Base-by-base conservation (phyloP, 495 filamentous ascomycete species). In the Xanthoparmelia taractica region DNA sequence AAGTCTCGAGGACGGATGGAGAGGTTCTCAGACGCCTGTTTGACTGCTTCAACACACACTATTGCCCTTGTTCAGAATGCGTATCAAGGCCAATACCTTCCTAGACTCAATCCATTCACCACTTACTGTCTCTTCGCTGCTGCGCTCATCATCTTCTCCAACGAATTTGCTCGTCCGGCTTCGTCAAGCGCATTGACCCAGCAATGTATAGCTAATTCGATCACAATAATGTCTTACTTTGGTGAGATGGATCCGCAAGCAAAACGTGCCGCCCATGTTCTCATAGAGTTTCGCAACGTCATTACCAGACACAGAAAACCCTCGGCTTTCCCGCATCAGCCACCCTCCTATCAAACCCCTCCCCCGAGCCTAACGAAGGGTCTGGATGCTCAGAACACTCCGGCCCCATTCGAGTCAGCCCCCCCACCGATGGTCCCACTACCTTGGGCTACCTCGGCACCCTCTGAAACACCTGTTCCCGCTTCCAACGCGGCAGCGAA, bases 51-150 rank as follows among this genome's bases (percentile, higher is more conserved):
- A 0, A 79, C 83, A n/a, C 83, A 87, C 57, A 86, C 84, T 2
- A 79, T 90, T 34, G 80, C 82, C 45, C 75, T 87, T 27, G 77
- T 86, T 8, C 80, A 85, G 61, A 78, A 77, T 60, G 84, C 85
- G 10, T 73, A 81, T 38, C 79, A 82, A 60, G 81, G 77, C 20
- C 69, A 77, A 15, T 85, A 87, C 63, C 76, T 90, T n/a, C 84
- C 87, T 0, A 81, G 78, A 50, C 77, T 87, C 33, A 82, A 89
- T 56, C 86, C 87, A 1, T 87, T 89, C 60, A 72, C 88, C 65
- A 85, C 89, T 63, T 88, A 90, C 68, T 88, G 86, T 52, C 82
- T 88, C 58, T 90, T 91, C 70, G 82, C 87, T 40, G 86, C 86
- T 4, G 85, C 86, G 4, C 76, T 90, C 6, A 80, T 90, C 13